Evolutionary conservation across 1,284 basidiomycete species (phyloP).

Genomic region (Rugosomyces carneus): DNA sequence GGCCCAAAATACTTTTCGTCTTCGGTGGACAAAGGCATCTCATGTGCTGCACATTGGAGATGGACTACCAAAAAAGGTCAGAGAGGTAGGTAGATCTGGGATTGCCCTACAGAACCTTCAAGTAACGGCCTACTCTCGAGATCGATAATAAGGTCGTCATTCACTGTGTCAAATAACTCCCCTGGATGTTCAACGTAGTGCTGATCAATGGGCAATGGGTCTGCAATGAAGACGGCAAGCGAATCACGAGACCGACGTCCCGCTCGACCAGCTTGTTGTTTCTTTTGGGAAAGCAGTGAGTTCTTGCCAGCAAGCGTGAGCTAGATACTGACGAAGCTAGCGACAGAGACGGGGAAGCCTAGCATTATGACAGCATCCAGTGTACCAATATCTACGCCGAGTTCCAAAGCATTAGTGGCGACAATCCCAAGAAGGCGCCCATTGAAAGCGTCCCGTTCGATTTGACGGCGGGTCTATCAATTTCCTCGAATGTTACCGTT

Average conservation of each 20-base stretch:
- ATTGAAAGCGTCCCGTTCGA: conserved; percentile 84
- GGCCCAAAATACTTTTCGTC: conserved; percentile 76
- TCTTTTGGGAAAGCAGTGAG: conserved; percentile 30
- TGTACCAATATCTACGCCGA: conserved; percentile 87
- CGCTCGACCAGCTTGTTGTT: conserved; percentile 87
- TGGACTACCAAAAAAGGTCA: conserved; percentile 42
- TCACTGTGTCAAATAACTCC: conserved; percentile 59
- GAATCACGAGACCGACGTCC: conserved; percentile 81
- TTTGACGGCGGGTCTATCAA: conserved; percentile 69
- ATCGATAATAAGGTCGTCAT: conserved; percentile 68
- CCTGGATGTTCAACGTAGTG: conserved; percentile 73
- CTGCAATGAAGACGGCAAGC: conserved; percentile 74
- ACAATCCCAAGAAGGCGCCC: conserved; percentile 81
- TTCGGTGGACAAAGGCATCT: conserved; percentile 72
- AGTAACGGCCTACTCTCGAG: conserved; percentile 71
- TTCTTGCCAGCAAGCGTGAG: background rate
- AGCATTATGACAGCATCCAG: conserved; percentile 89
- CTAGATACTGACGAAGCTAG: conserved; percentile 58
- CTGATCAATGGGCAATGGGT: conserved; percentile 70
- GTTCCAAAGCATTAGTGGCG: conserved; percentile 88
- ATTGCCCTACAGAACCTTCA: conserved; percentile 36
- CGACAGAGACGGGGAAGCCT: conserved; percentile 76
- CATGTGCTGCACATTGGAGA: conserved; percentile 82
- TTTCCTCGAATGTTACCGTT: background rate
- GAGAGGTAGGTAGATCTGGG: background rate